Base-by-base conservation (phyloP, 768 basidiomycete genomes). In the Crepidotus variabilis region DNA sequence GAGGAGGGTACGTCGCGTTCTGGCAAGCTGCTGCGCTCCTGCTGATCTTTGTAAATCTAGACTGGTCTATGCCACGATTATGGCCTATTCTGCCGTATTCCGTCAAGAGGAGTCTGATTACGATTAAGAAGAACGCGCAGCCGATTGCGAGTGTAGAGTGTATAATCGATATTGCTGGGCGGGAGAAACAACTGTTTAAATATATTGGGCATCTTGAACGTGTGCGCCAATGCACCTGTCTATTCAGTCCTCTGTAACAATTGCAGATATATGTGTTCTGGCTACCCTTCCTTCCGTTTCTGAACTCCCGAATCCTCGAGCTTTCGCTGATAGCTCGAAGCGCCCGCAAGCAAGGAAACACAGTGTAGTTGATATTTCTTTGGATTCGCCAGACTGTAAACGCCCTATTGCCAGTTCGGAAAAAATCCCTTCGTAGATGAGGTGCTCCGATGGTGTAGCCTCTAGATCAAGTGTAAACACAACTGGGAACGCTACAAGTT, bases 51-150 rank as follows among this genome's bases (percentile, higher is more conserved):
- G 51, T 57, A 57, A 24, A 16, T 39, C 3, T 57, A 90, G 88
- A 47, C 74, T 92, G 64, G 92, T 97, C 1, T 96, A 96, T 69
- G 89, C 88, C 3, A 97, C 94, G 16, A 96, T 97, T 64, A 57
- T 94, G 60, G 87, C 90, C 6, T 97, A 97, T 65, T 82, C 90
- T 10, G 87, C 90, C 24, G 87, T 86, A 21, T 93, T 94, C 71
- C 87, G 72, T 60, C 85, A 90, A 68, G 90, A 90, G 48, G 80
- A 85, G 32, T 87, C 88, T n/a, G 92, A 94, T 56, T 92, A 83
- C 61, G 90, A 90, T 61, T 90, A 63, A 28, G 28, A 8, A 28
- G 28, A 28, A 28, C 4, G 28, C 28, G 14, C 18, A 23, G 18
- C 35, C 47, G 18, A 28, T 54, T 39, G 20, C 24, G 21, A 53